phyloP scores from a whole-genome alignment of 1,139 yeast species.

The Blastobotrys petasosporus region DNA sequence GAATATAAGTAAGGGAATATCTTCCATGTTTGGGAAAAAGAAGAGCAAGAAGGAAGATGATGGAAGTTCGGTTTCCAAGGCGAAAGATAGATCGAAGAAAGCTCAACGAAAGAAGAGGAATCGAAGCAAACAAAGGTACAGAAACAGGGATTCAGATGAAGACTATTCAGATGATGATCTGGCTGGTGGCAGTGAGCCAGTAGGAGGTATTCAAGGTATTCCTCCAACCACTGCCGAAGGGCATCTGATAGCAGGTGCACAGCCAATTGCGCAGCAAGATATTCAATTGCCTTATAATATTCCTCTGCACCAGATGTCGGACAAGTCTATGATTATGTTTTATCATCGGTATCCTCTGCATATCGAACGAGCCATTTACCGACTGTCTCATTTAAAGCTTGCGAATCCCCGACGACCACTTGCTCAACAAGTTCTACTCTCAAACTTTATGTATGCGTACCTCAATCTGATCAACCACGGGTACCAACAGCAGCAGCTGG shows the following conservation, averaged over 20 bases:
- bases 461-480: conserved; percentile 85
- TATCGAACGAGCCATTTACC: conserved; percentile 90
- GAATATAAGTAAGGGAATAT: conserved; percentile 14
- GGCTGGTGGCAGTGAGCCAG: conserved; percentile 11
- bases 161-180: conserved; percentile 15
- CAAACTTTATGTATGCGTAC: conserved; percentile 97
- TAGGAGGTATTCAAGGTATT: conserved; percentile 13
- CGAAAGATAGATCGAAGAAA: conserved; percentile 15
- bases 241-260: conserved; percentile 7
- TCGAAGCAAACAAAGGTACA: conserved; percentile 10
- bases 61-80: conserved; percentile 9
- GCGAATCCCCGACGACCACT: conserved; percentile 91
- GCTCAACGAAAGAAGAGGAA: conserved; percentile 13
- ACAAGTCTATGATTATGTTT: conserved; percentile 35
- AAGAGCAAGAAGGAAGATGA: conserved; percentile 18
- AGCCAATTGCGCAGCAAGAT: conserved; percentile 15
- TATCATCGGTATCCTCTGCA: conserved; percentile 76
- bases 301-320: conserved; percentile 36
- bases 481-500: conserved; percentile 35
- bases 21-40: conserved; percentile 22
- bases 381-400: conserved; percentile 83
- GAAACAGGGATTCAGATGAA: conserved; percentile 7
- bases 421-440: conserved; percentile 82
- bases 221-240: conserved; percentile 10
- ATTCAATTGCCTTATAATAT: conserved; percentile 36